These are phyloP conservation scores for Trichoderma sp. DNA, from an alignment of 2,329 filamentous ascomycete species.

Conservation along the genomic window DNA sequence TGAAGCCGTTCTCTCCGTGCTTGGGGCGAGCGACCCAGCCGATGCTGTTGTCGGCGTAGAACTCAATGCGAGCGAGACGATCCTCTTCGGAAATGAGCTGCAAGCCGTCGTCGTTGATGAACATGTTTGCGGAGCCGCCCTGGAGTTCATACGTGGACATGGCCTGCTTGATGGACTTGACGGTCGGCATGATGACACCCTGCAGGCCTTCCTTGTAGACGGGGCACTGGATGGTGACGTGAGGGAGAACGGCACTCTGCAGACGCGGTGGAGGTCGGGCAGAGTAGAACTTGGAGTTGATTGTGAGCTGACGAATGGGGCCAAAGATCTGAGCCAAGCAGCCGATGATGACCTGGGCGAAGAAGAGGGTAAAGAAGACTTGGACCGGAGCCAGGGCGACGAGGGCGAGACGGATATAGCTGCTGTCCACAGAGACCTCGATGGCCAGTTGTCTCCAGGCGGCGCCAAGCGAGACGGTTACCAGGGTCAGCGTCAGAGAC, in stretches of 20 bases:
- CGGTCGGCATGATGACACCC: slow-evolving; percentile 74
- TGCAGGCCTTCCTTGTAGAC: slow-evolving; percentile 83
- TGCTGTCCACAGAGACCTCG: slow-evolving; percentile 66
- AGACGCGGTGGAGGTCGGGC: slow-evolving; percentile 68
- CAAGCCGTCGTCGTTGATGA: slow-evolving; percentile 75
- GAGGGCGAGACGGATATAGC: slow-evolving; percentile 65
- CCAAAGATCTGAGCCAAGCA: slow-evolving; percentile 76
- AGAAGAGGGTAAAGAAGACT: slow-evolving; percentile 81
- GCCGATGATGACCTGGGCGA: slow-evolving; percentile 75
- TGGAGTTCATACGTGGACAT: slow-evolving; percentile 77
- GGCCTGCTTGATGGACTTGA: slow-evolving; percentile 75
- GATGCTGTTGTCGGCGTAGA: slow-evolving; percentile 69
- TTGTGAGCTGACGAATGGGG: slow-evolving; percentile 69
- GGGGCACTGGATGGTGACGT: slow-evolving; percentile 81
- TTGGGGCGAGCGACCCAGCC: slow-evolving; percentile 69
- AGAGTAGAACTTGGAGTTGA: slow-evolving; percentile 83
- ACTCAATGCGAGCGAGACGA: slow-evolving; percentile 64
- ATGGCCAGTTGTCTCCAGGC: slow-evolving; percentile 71
- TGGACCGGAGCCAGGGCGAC: slow-evolving; percentile 69
- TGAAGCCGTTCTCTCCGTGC: slow-evolving; percentile 64
- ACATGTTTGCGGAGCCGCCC: slow-evolving; percentile 76
- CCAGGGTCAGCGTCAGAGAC: slow-evolving; percentile 64
- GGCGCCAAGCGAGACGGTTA: slow-evolving; percentile 67
- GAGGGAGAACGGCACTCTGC: slow-evolving; percentile 60
- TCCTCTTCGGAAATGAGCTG: slow-evolving; percentile 67